A percentile compares a stretch with the other conserved stretches of the same genome.
Evolutionary conservation across 225 moss, liverwort and hornwort genomes (phyloP).

Genomic region (Asterella californica): DNA sequence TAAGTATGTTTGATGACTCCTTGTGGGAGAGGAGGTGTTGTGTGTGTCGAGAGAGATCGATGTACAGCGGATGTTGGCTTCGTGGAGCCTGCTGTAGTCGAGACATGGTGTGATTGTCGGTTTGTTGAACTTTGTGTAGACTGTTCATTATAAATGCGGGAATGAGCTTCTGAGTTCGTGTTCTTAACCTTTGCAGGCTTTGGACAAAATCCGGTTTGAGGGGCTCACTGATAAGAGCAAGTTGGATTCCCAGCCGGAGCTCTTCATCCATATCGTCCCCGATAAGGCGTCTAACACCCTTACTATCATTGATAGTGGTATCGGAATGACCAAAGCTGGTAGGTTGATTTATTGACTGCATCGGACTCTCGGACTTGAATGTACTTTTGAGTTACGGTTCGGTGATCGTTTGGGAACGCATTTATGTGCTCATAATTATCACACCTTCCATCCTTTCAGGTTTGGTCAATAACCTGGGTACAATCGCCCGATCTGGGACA

Average conservation of each 20-base stretch:
- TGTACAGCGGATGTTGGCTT: too few relatives aligned
- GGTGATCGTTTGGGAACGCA: neutral
- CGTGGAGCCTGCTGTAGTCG: too few relatives aligned
- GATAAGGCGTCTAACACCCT: constrained; percentile 30
- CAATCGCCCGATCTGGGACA: constrained; percentile 35
- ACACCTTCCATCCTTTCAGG: neutral
- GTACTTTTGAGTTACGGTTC: too few relatives aligned
- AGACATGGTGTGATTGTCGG: neutral
- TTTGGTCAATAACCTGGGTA: constrained; percentile 38
- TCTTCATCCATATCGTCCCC: constrained; percentile 39
- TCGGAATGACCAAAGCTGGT: constrained; percentile 35
- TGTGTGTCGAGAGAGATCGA: too few relatives aligned
- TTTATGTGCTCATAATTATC: neutral
- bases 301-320: constrained; percentile 32
- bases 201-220: constrained; percentile 33
- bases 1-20: neutral
- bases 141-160: too few relatives aligned
- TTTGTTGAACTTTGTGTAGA: neutral
- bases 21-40: too few relatives aligned
- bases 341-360: neutral
- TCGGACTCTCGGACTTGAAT: neutral
- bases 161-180: neutral
- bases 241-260: constrained; percentile 35
- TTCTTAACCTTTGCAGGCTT: neutral
- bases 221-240: constrained; percentile 37